Evolutionary conservation across 2,329 filamentous ascomycete genomes (phyloP).

Genomic region (Trichoderma aggressivum): DNA sequence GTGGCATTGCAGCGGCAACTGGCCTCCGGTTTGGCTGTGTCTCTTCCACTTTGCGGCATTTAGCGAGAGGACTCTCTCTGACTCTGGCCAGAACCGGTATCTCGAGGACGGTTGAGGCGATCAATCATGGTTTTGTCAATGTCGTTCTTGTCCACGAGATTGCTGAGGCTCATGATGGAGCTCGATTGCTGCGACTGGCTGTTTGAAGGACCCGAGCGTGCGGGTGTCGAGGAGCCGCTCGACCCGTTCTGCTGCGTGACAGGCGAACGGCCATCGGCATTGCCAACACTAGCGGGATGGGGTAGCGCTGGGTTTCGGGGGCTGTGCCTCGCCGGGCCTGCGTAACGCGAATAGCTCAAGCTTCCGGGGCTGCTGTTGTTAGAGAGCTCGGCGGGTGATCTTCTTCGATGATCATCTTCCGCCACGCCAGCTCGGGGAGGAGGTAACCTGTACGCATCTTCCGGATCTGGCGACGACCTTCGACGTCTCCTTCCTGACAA

Average conservation of each 20-base stretch:
- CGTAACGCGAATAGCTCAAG: conserved; percentile 38
- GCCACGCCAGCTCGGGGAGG: conserved; percentile 40
- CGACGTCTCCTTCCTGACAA: conserved; percentile 34
- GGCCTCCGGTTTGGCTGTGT: neutral
- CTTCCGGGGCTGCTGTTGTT: conserved; percentile 46
- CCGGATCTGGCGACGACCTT: conserved; percentile 38
- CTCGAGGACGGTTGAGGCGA: conserved; percentile 43
- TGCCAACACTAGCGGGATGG: conserved; percentile 28
- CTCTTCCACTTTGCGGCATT: neutral
- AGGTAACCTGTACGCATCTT: conserved; percentile 44
- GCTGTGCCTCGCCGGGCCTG: conserved; percentile 35
- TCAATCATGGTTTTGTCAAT: conserved; percentile 56
- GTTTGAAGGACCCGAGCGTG: conserved; percentile 28
- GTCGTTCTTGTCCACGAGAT: conserved; percentile 50
- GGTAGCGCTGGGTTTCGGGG: conserved; percentile 39
- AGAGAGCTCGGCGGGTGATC: conserved; percentile 50
- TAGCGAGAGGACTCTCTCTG: conserved; percentile 18
- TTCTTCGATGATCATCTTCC: conserved; percentile 49
- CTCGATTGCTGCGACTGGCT: conserved; percentile 20
- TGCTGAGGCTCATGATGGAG: conserved; percentile 54
- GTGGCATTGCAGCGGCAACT: neutral
- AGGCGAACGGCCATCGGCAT: conserved; percentile 37
- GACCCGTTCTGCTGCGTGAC: conserved; percentile 33
- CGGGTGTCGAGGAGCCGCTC: conserved; percentile 36
- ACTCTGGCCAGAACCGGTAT: conserved; percentile 2